phyloP scores from a whole-genome alignment of 345 rosid genomes.

The Hevea brasiliensis region DNA sequence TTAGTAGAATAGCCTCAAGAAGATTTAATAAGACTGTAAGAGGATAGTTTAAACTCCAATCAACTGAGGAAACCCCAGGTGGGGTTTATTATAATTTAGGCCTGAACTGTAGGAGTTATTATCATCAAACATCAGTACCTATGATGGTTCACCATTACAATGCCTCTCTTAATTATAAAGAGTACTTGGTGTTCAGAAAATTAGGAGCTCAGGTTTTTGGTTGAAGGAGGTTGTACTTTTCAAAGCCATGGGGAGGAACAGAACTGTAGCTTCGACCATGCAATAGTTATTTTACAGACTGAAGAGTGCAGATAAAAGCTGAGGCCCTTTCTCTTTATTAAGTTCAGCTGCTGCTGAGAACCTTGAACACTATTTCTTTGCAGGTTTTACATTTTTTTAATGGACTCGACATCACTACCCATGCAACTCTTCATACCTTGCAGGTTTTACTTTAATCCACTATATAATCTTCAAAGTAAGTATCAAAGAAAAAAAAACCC shows the following conservation, averaged over 20 bases:
- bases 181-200: neutral
- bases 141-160: no score
- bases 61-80: no score
- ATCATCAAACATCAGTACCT: no score
- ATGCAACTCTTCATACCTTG: neutral
- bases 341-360: neutral
- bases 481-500: neutral
- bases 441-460: conserved; percentile 2
- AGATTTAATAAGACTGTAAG: no score
- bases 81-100: no score
- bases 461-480: no score
- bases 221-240: conserved; percentile 14
- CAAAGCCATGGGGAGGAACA: conserved; percentile 7
- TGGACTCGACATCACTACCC: no score
- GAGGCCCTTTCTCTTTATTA: neutral
- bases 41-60: no score
- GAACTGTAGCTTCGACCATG: neutral
- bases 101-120: no score
- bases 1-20: no score
- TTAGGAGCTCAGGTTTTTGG: neutral
- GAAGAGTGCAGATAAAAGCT: neutral
- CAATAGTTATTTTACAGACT: neutral
- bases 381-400: neutral
- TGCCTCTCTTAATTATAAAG: no score
- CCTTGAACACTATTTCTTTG: conserved; percentile 1